phyloP scores from a whole-genome alignment of 352 stramenopile genomes.

The Phytophthora agathidicida region DNA sequence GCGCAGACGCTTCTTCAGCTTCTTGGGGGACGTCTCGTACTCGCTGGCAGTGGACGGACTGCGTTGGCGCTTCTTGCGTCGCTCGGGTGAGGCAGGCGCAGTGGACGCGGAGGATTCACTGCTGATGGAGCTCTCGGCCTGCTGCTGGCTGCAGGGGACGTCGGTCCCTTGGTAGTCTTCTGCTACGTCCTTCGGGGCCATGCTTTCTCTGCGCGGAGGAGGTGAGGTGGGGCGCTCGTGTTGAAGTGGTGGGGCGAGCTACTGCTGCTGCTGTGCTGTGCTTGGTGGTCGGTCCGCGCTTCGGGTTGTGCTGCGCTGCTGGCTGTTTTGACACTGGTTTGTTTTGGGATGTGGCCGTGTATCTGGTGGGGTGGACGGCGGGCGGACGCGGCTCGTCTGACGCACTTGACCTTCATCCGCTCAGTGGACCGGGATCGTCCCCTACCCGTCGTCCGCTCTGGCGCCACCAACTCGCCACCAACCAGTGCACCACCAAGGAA shows the following conservation, averaged over 20 bases:
- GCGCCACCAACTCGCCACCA: slow-evolving; percentile 18
- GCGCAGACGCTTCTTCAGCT: slow-evolving; percentile 52
- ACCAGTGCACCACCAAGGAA: no score
- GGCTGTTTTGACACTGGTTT: slow-evolving; percentile 35
- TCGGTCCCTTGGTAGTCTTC: slow-evolving; percentile 12
- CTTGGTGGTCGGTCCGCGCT: slow-evolving; percentile 15
- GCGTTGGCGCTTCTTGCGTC: slow-evolving; percentile 20
- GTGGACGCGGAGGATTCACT: slow-evolving; percentile 4
- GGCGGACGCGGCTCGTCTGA: slow-evolving; percentile 23
- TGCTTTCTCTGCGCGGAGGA: slow-evolving; percentile 17
- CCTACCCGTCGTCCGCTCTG: slow-evolving; percentile 18
- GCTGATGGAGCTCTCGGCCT: slow-evolving; percentile 5
- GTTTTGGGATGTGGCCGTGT: slow-evolving; percentile 36
- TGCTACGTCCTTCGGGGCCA: slow-evolving; percentile 53
- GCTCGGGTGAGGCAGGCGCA: slow-evolving; percentile 8
- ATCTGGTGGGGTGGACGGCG: slow-evolving; percentile 26
- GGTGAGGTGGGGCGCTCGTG: not conserved
- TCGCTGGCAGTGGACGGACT: slow-evolving; percentile 10
- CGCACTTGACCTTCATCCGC: not conserved
- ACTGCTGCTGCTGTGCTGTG: slow-evolving; percentile 5
- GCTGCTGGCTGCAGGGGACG: slow-evolving; percentile 8
- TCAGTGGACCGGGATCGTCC: slow-evolving; percentile 14
- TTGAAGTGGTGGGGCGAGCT: not conserved
- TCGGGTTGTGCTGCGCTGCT: slow-evolving; percentile 19
- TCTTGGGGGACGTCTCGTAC: slow-evolving; percentile 11